Conservation (phyloP, 2,329 filamentous ascomycete species). For the Simplicillium aogashimaense region DNA sequence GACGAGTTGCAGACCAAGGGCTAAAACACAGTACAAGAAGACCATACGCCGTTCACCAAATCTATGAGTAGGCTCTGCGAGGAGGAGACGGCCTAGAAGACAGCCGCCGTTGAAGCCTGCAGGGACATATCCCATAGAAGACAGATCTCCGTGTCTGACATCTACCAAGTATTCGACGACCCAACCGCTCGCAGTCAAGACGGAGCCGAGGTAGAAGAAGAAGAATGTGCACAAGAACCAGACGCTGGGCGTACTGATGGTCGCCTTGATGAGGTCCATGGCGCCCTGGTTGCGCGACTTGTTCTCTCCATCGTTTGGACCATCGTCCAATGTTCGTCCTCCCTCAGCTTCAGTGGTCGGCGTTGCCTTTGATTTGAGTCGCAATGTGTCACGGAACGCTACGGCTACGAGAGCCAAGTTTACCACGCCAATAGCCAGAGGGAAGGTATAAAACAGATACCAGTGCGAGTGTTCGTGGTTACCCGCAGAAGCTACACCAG, state of each 20-base stretch:
- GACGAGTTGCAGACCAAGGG: constrained; percentile 43
- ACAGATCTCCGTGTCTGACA: constrained; percentile 45
- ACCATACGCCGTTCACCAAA: constrained; percentile 50
- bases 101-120: constrained; percentile 50
- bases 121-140: constrained; percentile 51
- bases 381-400: constrained; percentile 39
- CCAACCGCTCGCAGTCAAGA: constrained; percentile 49
- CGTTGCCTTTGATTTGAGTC: constrained; percentile 12
- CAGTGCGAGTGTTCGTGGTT: constrained; percentile 25
- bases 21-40: constrained; percentile 39
- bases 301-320: constrained; percentile 4
- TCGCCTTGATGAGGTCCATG: constrained; percentile 30
- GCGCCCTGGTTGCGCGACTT: constrained; percentile 21
- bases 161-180: constrained; percentile 54
- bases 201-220: constrained; percentile 51
- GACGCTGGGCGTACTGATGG: constrained; percentile 33
- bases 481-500: constrained; percentile 32
- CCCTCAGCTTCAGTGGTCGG: background rate
- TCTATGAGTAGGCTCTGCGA: constrained; percentile 49
- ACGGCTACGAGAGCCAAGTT: constrained; percentile 37
- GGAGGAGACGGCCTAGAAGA: constrained; percentile 43
- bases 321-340: background rate
- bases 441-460: constrained; percentile 47
- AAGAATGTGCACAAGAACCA: constrained; percentile 54
- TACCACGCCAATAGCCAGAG: constrained; percentile 38